Percentiles rank a stretch among this genome's conserved stretches.
Conservation (phyloP, 179 eudicot genomes). For the Carnegiea gigantea region DNA sequence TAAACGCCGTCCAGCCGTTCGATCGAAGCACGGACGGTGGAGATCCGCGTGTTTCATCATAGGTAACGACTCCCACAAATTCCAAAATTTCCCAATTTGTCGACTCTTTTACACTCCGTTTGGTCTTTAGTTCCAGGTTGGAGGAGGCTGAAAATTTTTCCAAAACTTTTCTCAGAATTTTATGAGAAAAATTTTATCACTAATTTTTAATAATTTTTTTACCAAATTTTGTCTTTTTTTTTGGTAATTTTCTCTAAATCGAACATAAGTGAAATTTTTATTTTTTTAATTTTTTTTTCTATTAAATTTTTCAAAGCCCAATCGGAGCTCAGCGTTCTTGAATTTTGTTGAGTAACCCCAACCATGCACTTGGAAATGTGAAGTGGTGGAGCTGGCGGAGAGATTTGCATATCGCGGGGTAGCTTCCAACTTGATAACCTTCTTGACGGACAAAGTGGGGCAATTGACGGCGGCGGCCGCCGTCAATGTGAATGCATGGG, state of each 20-base stretch:
- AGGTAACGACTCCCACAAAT: constrained; percentile 1
- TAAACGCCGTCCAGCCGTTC: constrained; percentile 30
- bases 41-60: constrained; percentile 53
- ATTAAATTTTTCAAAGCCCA: too few relatives aligned
- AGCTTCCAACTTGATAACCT: constrained; percentile 39
- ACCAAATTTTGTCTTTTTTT: too few relatives aligned
- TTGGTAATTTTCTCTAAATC: too few relatives aligned
- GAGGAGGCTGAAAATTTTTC: too few relatives aligned
- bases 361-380: not conserved
- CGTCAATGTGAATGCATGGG: constrained; percentile 51
- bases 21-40: constrained; percentile 57
- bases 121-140: too few relatives aligned
- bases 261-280: too few relatives aligned
- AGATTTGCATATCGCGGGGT: constrained; percentile 51
- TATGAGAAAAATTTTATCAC: too few relatives aligned
- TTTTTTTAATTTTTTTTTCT: too few relatives aligned
- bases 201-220: too few relatives aligned
- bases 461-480: constrained; percentile 56
- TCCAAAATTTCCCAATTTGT: not conserved
- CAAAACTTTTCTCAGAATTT: too few relatives aligned
- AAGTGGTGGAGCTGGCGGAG: constrained; percentile 60
- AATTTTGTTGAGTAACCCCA: not conserved
- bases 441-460: constrained; percentile 45
- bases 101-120: not conserved
- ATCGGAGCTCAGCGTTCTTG: too few relatives aligned